These are phyloP conservation scores for Syncephalastrum contaminatum DNA, from an alignment of 371 early-diverging fungal genomes.

Conservation along the genomic window DNA sequence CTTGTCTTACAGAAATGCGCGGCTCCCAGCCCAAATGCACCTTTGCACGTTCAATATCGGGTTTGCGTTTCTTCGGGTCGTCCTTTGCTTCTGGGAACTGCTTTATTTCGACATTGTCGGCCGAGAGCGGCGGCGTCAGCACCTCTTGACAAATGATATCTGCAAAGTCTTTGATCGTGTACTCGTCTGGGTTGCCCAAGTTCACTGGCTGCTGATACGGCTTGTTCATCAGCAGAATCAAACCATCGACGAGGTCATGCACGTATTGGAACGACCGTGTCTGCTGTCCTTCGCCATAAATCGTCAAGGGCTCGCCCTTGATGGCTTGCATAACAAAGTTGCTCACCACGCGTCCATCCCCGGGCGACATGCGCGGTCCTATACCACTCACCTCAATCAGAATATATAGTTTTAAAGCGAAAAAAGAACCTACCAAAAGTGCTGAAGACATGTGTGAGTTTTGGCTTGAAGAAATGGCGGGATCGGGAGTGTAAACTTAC, in stretches of 20 bases:
- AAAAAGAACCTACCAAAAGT: constrained; percentile 21
- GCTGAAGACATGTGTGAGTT: constrained; percentile 1
- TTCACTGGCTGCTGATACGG: constrained; percentile 78
- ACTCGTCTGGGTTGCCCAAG: constrained; percentile 88
- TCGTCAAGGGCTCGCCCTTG: constrained; percentile 72
- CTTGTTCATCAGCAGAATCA: constrained; percentile 79
- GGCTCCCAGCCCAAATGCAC: constrained; percentile 76
- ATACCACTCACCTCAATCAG: constrained; percentile 18
- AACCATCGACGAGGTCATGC: constrained; percentile 85
- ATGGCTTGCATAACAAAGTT: constrained; percentile 90
- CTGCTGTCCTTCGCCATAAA: constrained; percentile 84
- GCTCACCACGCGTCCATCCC: constrained; percentile 88
- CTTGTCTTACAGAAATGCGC: constrained; percentile 72
- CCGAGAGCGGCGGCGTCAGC: constrained; percentile 33
- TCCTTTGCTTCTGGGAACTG: constrained; percentile 71
- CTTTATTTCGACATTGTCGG: constrained; percentile 57
- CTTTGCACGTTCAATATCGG: constrained; percentile 77
- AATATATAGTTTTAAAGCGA: background rate
- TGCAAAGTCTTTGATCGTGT: constrained; percentile 80
- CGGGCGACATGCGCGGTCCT: constrained; percentile 87
- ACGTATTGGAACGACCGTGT: constrained; percentile 90
- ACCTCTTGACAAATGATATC: constrained; percentile 73
- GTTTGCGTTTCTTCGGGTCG: constrained; percentile 81
- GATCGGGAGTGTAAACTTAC: constrained; percentile 23
- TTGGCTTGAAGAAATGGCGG: background rate